Evolutionary conservation across 2,329 filamentous ascomycete species (phyloP).

Genomic region (Ceratocystis colombiana): DNA sequence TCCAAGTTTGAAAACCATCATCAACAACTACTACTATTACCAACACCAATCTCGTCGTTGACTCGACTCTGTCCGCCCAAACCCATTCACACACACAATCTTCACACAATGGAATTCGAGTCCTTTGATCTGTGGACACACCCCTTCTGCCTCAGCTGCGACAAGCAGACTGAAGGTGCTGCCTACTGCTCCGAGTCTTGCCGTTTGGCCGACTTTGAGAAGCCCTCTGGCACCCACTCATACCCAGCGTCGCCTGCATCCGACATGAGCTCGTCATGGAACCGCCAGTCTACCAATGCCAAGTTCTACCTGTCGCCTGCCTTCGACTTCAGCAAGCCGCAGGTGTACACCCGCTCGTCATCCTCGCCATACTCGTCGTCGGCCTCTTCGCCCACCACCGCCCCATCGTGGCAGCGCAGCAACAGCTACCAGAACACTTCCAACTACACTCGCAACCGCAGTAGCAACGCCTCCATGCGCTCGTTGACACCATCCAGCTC

Average conservation of each 20-base stretch:
- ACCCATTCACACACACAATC: background rate
- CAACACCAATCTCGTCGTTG: constrained; percentile 13
- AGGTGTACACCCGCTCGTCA: constrained; percentile 43
- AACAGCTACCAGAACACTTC: constrained; percentile 28
- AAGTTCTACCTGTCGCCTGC: constrained; percentile 62
- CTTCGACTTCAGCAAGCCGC: constrained; percentile 61
- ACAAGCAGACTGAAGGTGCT: constrained; percentile 63
- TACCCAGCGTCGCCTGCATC: constrained; percentile 30
- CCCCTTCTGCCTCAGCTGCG: constrained; percentile 89
- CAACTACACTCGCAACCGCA: constrained; percentile 28
- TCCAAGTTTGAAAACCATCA: background rate
- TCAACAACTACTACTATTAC: background rate
- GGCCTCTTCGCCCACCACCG: constrained; percentile 29
- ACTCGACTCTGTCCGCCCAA: background rate
- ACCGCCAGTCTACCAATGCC: constrained; percentile 27
- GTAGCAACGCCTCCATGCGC: constrained; percentile 32
- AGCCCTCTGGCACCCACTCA: constrained; percentile 31
- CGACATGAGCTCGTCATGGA: constrained; percentile 20
- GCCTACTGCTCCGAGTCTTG: constrained; percentile 91
- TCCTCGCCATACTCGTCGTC: constrained; percentile 31
- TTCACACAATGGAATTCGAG: constrained; percentile 37
- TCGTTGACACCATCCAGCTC: constrained; percentile 63
- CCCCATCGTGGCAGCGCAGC: constrained; percentile 30
- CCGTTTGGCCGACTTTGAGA: constrained; percentile 77
- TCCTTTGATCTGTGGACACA: constrained; percentile 61